Evolutionary conservation across 805 yeast species (phyloP).

Genomic region (Barnettozyma vustinii): DNA sequence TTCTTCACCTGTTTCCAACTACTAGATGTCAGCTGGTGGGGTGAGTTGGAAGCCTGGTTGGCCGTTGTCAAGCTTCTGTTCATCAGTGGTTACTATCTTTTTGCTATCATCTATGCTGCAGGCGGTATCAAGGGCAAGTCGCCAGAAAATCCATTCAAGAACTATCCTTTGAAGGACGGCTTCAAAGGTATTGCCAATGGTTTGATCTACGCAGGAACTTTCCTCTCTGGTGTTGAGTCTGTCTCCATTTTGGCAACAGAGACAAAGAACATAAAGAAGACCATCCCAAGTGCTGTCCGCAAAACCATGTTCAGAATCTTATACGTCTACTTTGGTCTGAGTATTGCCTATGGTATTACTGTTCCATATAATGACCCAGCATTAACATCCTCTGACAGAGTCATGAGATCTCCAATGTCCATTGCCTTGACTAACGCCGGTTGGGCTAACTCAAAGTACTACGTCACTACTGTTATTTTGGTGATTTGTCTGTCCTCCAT

Average conservation of each 20-base stretch:
- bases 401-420: constrained; percentile 62
- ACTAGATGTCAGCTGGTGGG: constrained; percentile 48
- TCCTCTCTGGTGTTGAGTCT: constrained; percentile 74
- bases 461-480: constrained; percentile 63
- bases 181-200: constrained; percentile 55
- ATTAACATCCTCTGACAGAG: constrained; percentile 30
- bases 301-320: constrained; percentile 61
- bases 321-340: constrained; percentile 51
- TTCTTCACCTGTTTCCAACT: constrained; percentile 45
- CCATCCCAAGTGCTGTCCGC: constrained; percentile 66
- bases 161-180: constrained; percentile 36
- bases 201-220: constrained; percentile 65
- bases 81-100: constrained; percentile 43
- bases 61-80: constrained; percentile 46
- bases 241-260: constrained; percentile 77
- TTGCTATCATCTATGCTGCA: constrained; percentile 40
- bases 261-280: constrained; percentile 59
- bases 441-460: constrained; percentile 57
- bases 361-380: constrained; percentile 63
- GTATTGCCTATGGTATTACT: constrained; percentile 46
- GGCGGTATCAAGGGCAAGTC: constrained; percentile 35
- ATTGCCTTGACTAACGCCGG: constrained; percentile 67
- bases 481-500: constrained; percentile 64
- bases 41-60: constrained; percentile 51
- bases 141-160: constrained; percentile 31